A percentile compares a stretch with the other conserved stretches of the same genome.
phyloP scores from a whole-genome alignment of 495 filamentous ascomycete species.

The Pyrenula aspistea region DNA sequence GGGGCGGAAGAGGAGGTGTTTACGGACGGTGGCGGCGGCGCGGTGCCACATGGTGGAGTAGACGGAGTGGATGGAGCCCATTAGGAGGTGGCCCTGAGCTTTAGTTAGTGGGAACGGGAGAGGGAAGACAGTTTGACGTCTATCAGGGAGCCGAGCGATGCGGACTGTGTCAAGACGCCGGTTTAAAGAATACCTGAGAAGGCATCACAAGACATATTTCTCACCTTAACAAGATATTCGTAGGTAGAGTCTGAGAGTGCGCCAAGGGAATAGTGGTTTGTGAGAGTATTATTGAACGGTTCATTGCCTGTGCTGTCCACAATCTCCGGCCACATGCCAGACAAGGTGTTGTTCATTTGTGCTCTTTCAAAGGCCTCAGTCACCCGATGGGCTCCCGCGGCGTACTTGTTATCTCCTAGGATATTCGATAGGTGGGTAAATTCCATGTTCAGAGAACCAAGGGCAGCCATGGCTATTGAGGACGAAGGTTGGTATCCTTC shows the following conservation, averaged over 20 bases:
- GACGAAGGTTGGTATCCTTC: neutral
- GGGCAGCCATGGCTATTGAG: conserved; percentile 15
- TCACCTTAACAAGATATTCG: conserved; percentile 24
- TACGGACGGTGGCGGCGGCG: neutral
- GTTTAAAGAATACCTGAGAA: conserved; percentile 13
- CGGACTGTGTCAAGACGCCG: no score
- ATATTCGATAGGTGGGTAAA: conserved; percentile 25
- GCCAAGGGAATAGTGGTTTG: conserved; percentile 11
- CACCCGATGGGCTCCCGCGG: conserved; percentile 21
- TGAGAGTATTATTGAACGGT: conserved; percentile 5
- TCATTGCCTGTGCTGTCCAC: conserved; percentile 11
- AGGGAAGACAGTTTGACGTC: no score
- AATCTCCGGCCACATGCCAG: conserved; percentile 22
- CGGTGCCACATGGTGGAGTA: conserved; percentile 7
- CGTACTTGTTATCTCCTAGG: conserved; percentile 21
- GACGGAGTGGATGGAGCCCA: conserved; percentile 15
- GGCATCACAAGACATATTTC: conserved; percentile 5
- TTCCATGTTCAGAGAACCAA: conserved; percentile 25
- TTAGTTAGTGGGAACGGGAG: conserved; percentile 1
- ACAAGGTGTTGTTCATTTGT: conserved; percentile 19
- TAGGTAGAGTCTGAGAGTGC: conserved; percentile 24
- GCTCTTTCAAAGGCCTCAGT: conserved; percentile 14
- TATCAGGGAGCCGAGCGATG: no score
- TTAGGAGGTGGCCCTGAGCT: conserved; percentile 11
- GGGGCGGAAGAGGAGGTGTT: conserved; percentile 9